phyloP scores from a whole-genome alignment of 148 eudicot genomes.

The Gaultheria prostrata region DNA sequence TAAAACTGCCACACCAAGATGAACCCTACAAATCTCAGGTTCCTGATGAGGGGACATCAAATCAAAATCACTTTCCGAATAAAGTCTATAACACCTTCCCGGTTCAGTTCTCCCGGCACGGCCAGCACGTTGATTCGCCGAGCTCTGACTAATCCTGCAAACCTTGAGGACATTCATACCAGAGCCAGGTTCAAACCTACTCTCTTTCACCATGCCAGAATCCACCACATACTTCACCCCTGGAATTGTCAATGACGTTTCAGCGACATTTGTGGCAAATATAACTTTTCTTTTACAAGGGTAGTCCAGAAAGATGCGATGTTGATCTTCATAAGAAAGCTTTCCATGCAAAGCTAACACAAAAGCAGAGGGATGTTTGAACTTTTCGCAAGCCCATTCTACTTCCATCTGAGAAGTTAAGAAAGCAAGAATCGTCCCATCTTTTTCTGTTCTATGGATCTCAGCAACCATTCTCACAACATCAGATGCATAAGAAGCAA shows the following conservation, averaged over 20 bases:
- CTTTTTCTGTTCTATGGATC: constrained; percentile 63
- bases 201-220: constrained; percentile 89
- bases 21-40: constrained; percentile 89
- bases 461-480: constrained; percentile 61
- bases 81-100: constrained; percentile 82
- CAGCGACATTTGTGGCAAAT: constrained; percentile 93
- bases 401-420: constrained; percentile 89
- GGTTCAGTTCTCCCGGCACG: constrained; percentile 98
- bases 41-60: constrained; percentile 67
- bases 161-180: constrained; percentile 91
- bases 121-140: constrained; percentile 92
- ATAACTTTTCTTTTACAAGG: constrained; percentile 79
- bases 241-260: constrained; percentile 91
- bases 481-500: constrained; percentile 57
- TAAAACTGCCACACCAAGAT: constrained; percentile 89
- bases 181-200: constrained; percentile 74
- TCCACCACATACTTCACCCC: constrained; percentile 92
- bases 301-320: constrained; percentile 53
- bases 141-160: constrained; percentile 79
- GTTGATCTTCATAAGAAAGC: constrained; percentile 73
- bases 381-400: constrained; percentile 88
- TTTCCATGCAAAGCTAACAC: constrained; percentile 85
- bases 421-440: constrained; percentile 86
- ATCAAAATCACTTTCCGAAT: constrained; percentile 52
- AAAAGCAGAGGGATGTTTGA: constrained; percentile 39